These are phyloP conservation scores for Tylopilus sp. DNA, from an alignment of 768 basidiomycete genomes.

Conservation along the genomic window DNA sequence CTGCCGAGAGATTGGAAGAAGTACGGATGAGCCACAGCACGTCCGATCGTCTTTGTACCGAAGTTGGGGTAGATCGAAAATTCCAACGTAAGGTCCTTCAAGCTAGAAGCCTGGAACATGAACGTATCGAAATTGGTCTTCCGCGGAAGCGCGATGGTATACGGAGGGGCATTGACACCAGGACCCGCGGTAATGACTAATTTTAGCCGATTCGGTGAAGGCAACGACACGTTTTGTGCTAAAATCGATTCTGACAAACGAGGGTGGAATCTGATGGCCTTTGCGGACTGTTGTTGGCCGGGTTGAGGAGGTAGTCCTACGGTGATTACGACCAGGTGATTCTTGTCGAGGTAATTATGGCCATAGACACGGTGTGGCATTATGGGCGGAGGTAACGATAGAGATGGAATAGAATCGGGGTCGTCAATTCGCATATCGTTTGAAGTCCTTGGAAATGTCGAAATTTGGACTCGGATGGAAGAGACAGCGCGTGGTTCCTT, in stretches of 20 bases:
- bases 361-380: constrained; percentile 98
- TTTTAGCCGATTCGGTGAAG: constrained; percentile 79
- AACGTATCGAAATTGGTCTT: constrained; percentile 69
- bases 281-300: constrained; percentile 35
- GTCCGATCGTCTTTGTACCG: constrained; percentile 93
- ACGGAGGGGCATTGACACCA: constrained; percentile 82
- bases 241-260: constrained; percentile 68
- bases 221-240: constrained; percentile 62
- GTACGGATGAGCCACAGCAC: constrained; percentile 81
- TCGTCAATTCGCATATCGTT: constrained; percentile 53
- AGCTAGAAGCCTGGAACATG: constrained; percentile 78
- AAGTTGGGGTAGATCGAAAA: constrained; percentile 97
- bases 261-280: constrained; percentile 64
- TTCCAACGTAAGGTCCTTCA: constrained; percentile 75
- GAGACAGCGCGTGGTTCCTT: constrained; percentile 13
- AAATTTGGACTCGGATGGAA: constrained; percentile 15
- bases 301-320: constrained; percentile 56
- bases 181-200: constrained; percentile 91
- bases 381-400: constrained; percentile 96
- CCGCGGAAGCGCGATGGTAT: constrained; percentile 84
- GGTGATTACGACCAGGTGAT: constrained; percentile 80
- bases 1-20: constrained; percentile 59
- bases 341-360: constrained; percentile 90
- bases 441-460: constrained; percentile 25
- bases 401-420: constrained; percentile 87